phyloP scores from a whole-genome alignment of 179 eudicot genomes.

The Beta macrorhiza region DNA sequence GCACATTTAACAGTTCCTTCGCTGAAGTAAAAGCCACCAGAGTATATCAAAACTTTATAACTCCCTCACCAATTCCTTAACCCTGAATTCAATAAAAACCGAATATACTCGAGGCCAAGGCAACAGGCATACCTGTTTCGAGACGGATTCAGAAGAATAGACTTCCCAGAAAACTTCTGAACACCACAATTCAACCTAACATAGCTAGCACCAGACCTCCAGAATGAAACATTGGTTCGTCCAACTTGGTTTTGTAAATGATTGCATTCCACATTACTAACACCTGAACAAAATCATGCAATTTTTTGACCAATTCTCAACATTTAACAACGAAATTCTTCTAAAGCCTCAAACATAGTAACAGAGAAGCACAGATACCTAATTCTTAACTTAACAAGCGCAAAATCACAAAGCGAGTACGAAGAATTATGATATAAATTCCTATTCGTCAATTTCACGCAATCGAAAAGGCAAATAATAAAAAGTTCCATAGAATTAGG shows the following conservation, averaged over 20 bases:
- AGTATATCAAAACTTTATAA: constrained; percentile 12
- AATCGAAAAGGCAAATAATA: neutral
- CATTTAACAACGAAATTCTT: neutral
- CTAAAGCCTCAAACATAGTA: neutral
- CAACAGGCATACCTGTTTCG: constrained; percentile 57
- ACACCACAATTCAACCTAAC: constrained; percentile 45
- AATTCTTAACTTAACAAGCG: neutral
- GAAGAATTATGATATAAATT: no score
- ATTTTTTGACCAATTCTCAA: neutral
- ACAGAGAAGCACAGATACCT: neutral
- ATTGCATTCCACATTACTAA: constrained; percentile 29
- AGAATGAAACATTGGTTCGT: constrained; percentile 36
- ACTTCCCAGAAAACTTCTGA: constrained; percentile 35
- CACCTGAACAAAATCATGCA: constrained; percentile 30
- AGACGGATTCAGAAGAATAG: constrained; percentile 31
- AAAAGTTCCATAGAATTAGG: neutral
- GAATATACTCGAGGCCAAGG: constrained; percentile 8
- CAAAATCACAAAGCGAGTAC: neutral
- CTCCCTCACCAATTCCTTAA: constrained; percentile 3
- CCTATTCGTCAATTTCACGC: neutral
- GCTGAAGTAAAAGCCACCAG: constrained; percentile 47
- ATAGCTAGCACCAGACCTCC: constrained; percentile 65
- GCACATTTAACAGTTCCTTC: constrained; percentile 61
- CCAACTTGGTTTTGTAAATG: constrained; percentile 18
- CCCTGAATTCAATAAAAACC: neutral